phyloP scores from a whole-genome alignment of 2,329 filamentous ascomycete genomes.

The Colletotrichum horii region DNA sequence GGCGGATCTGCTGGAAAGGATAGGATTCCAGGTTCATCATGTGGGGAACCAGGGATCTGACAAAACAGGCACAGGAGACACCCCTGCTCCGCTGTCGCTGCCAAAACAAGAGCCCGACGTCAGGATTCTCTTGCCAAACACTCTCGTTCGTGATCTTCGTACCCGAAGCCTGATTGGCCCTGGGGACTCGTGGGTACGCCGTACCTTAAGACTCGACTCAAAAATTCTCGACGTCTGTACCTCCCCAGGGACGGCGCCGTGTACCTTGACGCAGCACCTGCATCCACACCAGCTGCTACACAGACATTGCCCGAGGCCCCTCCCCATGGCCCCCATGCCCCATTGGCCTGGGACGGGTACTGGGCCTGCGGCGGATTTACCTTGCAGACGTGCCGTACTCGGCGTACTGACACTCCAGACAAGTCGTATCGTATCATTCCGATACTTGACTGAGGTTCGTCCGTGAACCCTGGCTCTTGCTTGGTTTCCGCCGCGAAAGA shows the following conservation, averaged over 20 bases:
- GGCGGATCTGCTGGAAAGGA: slow-evolving; percentile 26
- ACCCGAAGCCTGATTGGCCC: slow-evolving; percentile 28
- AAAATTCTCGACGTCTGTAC: slow-evolving; percentile 10
- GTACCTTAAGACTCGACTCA: neutral
- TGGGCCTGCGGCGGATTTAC: slow-evolving; percentile 31
- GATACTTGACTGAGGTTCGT: slow-evolving; percentile 26
- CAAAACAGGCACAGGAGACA: slow-evolving; percentile 28
- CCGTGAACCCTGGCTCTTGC: slow-evolving; percentile 21
- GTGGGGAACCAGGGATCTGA: slow-evolving; percentile 27
- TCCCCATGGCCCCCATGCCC: slow-evolving; percentile 17
- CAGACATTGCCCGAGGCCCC: slow-evolving; percentile 18
- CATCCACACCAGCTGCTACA: slow-evolving; percentile 19
- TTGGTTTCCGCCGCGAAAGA: neutral
- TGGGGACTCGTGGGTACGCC: slow-evolving; percentile 16
- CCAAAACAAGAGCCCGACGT: slow-evolving; percentile 30
- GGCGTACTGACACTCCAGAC: slow-evolving; percentile 24
- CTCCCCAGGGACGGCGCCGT: neutral
- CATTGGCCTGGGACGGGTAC: slow-evolving; percentile 17
- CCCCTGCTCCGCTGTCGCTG: slow-evolving; percentile 22
- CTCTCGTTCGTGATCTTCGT: slow-evolving; percentile 35
- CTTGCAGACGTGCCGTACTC: slow-evolving; percentile 28
- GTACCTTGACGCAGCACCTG: neutral
- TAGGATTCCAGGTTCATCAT: slow-evolving; percentile 24
- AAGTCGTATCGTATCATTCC: slow-evolving; percentile 24
- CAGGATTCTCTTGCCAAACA: slow-evolving; percentile 35